phyloP scores from a whole-genome alignment of 768 basidiomycete species.

The Amanita pallidorosea region DNA sequence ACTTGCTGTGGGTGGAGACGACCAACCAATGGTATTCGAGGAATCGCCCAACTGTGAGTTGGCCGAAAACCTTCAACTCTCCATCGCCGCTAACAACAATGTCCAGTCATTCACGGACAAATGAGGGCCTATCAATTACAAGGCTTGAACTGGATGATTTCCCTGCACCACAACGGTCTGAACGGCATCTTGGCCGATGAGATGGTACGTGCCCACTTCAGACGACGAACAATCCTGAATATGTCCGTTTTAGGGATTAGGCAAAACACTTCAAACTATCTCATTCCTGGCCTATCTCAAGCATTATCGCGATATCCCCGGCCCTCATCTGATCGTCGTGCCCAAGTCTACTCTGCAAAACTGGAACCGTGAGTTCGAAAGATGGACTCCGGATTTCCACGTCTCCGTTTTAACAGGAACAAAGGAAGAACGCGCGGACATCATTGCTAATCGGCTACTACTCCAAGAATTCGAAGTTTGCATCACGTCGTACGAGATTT shows the following conservation, averaged over 20 bases:
- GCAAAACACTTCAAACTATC: constrained; percentile 97
- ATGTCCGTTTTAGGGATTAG: constrained; percentile 58
- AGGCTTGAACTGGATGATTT: constrained; percentile 96
- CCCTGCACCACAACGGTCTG: constrained; percentile 89
- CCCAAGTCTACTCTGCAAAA: constrained; percentile 99
- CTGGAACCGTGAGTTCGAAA: constrained; percentile 87
- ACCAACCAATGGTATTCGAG: constrained; percentile 91
- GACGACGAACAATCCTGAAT: background rate
- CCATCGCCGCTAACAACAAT: background rate
- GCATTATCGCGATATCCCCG: constrained; percentile 60
- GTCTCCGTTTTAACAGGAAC: constrained; percentile 74
- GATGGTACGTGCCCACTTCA: constrained; percentile 43
- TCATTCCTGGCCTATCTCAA: constrained; percentile 94
- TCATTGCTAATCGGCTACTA: constrained; percentile 71
- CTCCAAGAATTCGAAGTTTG: constrained; percentile 88
- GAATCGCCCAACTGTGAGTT: constrained; percentile 76
- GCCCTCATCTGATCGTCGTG: constrained; percentile 92
- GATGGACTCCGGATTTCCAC: constrained; percentile 86
- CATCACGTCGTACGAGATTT: constrained; percentile 96
- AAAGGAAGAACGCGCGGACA: constrained; percentile 80
- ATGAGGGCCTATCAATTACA: constrained; percentile 96
- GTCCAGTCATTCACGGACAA: constrained; percentile 56
- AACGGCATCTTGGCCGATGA: constrained; percentile 98
- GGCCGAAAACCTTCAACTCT: constrained; percentile 15
- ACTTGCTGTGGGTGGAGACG: constrained; percentile 67